phyloP scores from a whole-genome alignment of 768 basidiomycete species.

The Boletus sp. region DNA sequence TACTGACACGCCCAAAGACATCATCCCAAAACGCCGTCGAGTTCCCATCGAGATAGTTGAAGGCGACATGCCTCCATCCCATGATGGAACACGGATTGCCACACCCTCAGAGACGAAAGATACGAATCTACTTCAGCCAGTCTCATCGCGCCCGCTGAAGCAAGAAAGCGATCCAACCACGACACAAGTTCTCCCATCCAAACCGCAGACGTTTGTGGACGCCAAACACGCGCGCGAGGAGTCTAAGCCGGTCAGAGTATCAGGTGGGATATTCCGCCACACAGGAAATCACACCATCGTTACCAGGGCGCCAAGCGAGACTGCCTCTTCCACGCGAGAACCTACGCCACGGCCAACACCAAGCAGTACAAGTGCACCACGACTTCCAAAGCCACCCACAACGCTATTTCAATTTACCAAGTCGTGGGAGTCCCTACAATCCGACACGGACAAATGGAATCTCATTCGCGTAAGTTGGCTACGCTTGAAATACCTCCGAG shows the following conservation, averaged over 20 bases:
- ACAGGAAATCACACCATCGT: slow-evolving; percentile 62
- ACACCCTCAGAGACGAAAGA: slow-evolving; percentile 7
- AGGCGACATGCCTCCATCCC: slow-evolving; percentile 10
- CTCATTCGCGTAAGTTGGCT: slow-evolving; percentile 51
- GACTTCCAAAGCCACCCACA: slow-evolving; percentile 29
- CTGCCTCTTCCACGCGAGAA: slow-evolving; percentile 3
- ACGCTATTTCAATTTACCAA: slow-evolving; percentile 63
- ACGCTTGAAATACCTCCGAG: neutral
- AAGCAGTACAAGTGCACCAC: neutral
- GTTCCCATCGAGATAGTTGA: slow-evolving; percentile 65
- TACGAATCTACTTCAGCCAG: slow-evolving; percentile 33
- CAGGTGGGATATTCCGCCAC: slow-evolving; percentile 71
- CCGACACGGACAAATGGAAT: slow-evolving; percentile 49
- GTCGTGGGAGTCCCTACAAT: slow-evolving; percentile 48
- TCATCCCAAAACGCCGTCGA: slow-evolving; percentile 45
- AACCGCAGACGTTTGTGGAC: slow-evolving; percentile 48
- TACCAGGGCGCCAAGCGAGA: slow-evolving; percentile 28
- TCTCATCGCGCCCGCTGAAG: slow-evolving; percentile 37
- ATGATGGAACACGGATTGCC: neutral
- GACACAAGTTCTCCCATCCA: slow-evolving; percentile 8
- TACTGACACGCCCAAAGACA: neutral
- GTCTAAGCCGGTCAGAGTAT: slow-evolving; percentile 44
- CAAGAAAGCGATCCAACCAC: slow-evolving; percentile 15
- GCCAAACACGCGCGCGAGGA: slow-evolving; percentile 55
- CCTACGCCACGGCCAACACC: neutral